Evolutionary conservation across 768 basidiomycete species (phyloP), one percentile per base, ranked within the genome.

Genomic region (Cantharellus anzutake): DNA sequence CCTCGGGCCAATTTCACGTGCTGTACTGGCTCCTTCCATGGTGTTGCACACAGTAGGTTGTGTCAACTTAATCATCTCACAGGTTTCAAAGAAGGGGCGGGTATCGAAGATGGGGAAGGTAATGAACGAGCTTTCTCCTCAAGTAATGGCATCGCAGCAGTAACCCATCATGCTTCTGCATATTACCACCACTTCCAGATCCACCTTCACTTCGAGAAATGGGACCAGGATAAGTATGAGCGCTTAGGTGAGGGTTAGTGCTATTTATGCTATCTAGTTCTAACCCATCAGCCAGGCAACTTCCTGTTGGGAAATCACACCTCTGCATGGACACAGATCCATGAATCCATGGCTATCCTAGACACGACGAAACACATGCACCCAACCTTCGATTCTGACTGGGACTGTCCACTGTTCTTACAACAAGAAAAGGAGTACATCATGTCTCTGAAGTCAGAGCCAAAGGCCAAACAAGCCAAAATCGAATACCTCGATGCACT

Each of bases 1-100:
- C 20, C 0, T 29, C 20, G 20, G 20, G 20, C 20, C 20, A 29
- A 29, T 29, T 48, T 48, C 44, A 11, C 11, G 1, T 11, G 11
- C 29, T 11, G 11, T 29, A 48, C 44, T 48, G 44, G 44, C 51
- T 34, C 64, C 0, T 63, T 65, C 50, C 66, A 64, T 51, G 65
- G 66, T 4, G 63, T 64, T 52, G 61, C 63, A 3, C 66, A 67
- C 58, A 62, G 62, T 42, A 40, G 58, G 4, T 3, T 42, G 7
- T 67, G 66, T 52, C 66, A 67, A 57, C 61, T 65, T 14, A 3
- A 4, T 2, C 50, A 63, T 55, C 66, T 65, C 51, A 66, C 64
- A 11, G 16, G 58, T 29, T 60, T 60, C 56, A n/a, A 56, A 3
- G 29, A 5, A 11, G 63, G 64, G 11, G 42, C 55, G 20, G 66